A percentile compares a stretch with the other conserved stretches of the same genome.
phyloP scores from a whole-genome alignment of 345 rosid species.

The Citrus australasica region DNA sequence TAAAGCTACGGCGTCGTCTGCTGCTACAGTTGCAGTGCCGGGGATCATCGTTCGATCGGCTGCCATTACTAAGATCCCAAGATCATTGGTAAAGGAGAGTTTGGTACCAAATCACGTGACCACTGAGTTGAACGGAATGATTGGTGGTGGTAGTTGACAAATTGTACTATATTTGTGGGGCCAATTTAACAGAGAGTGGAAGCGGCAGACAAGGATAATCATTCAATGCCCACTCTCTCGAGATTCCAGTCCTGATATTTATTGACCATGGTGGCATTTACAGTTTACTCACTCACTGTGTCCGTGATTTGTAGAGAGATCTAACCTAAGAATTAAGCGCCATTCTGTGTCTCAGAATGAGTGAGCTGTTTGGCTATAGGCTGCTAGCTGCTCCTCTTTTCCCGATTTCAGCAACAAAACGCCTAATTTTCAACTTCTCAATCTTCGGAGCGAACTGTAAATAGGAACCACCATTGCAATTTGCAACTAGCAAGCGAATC shows the following conservation, averaged over 20 bases:
- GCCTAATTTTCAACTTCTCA: too few species aligned
- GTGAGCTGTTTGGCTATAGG: too few species aligned
- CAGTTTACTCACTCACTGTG: too few species aligned
- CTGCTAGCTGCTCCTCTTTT: too few species aligned
- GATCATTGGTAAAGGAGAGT: too few species aligned
- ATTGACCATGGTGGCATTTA: too few species aligned
- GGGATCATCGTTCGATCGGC: not conserved
- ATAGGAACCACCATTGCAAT: too few species aligned
- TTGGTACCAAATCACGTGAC: not conserved
- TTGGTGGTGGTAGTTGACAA: not conserved
- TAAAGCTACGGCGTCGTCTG: not conserved
- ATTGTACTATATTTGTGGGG: not conserved
- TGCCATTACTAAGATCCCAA: not conserved
- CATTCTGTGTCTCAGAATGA: too few species aligned
- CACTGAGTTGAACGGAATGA: not conserved
- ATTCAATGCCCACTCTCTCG: slow-evolving; percentile 5
- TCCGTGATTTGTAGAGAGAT: too few species aligned
- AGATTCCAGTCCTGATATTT: not conserved
- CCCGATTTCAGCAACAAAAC: too few species aligned
- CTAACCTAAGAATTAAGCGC: too few species aligned
- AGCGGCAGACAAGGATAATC: not conserved
- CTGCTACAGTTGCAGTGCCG: not conserved
- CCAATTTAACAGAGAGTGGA: not conserved
- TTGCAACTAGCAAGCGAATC: not conserved
- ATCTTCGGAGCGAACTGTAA: too few species aligned